Percentiles rank a stretch among this genome's conserved stretches.
Conservation (phyloP, 202 grass and related monocot genomes). For the Zizania palustris region DNA sequence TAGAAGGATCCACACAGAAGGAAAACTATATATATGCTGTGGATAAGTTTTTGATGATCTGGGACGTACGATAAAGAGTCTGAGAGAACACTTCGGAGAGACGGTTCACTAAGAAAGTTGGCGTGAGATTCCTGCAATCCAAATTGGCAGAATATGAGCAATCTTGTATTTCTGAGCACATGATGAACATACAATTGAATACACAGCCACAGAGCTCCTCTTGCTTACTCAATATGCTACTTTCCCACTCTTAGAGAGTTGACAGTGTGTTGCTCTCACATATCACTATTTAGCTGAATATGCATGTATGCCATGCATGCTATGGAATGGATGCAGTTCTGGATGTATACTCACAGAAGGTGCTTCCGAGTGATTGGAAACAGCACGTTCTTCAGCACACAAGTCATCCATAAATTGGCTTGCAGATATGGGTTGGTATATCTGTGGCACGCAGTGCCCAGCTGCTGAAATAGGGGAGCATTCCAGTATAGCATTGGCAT, state of each 20-base stretch:
- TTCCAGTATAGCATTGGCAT: conserved; percentile 68
- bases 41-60: conserved; percentile 10
- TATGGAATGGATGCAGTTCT: conserved; percentile 29
- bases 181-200: conserved; percentile 10
- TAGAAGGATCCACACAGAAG: background rate
- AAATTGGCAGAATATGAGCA: conserved; percentile 36
- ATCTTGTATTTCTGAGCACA: conserved; percentile 6
- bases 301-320: conserved; percentile 2
- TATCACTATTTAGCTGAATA: conserved; percentile 2
- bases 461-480: conserved; percentile 70
- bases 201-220: background rate
- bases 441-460: conserved; percentile 63
- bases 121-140: conserved; percentile 60
- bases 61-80: conserved; percentile 75
- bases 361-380: conserved; percentile 55
- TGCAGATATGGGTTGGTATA: conserved; percentile 67
- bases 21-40: background rate
- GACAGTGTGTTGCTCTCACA: conserved; percentile 10
- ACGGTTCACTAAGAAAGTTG: conserved; percentile 57
- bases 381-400: conserved; percentile 52
- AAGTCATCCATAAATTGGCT: conserved; percentile 72
- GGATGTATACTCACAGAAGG: conserved; percentile 56
- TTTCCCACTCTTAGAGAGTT: conserved; percentile 6
- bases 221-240: background rate
- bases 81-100: conserved; percentile 78